Percentiles rank a stretch among this genome's conserved stretches.
phyloP scores from a whole-genome alignment of 768 basidiomycete genomes.

The Candolleomyces aberdarensis region DNA sequence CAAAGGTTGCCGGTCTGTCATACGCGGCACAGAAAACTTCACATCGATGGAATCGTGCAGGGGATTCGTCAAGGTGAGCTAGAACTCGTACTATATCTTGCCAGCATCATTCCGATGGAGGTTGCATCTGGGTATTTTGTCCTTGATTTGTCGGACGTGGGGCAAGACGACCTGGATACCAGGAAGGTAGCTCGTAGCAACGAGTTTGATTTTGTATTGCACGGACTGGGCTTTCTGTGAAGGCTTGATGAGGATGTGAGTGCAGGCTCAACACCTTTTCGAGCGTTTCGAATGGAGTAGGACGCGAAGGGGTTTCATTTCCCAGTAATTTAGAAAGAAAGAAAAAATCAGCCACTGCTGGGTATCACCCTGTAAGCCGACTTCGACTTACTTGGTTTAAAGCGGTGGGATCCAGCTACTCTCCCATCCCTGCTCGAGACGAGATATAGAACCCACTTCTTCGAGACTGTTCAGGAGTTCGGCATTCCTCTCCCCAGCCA shows the following conservation, averaged over 20 bases:
- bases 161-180: conserved; percentile 74
- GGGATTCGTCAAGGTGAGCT: conserved; percentile 90
- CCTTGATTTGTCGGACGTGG: conserved; percentile 42
- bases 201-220: conserved; percentile 95
- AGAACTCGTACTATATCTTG: conserved; percentile 79
- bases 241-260: conserved; percentile 96
- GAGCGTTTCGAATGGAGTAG: conserved; percentile 92
- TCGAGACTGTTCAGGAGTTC: conserved; percentile 69
- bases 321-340: conserved; percentile 38
- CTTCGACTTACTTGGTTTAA: conserved; percentile 53
- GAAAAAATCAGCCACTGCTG: no score
- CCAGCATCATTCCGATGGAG: conserved; percentile 59
- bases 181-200: conserved; percentile 92
- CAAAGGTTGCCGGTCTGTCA: conserved; percentile 20
- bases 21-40: conserved; percentile 74
- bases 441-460: conserved; percentile 57
- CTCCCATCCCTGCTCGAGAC: conserved; percentile 76
- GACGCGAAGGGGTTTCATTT: conserved; percentile 84
- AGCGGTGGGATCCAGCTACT: conserved; percentile 74
- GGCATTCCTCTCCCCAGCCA: conserved; percentile 65
- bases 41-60: conserved; percentile 95
- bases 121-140: conserved; percentile 41
- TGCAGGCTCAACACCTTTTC: conserved; percentile 91
- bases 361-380: not conserved
- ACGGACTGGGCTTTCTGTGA: conserved; percentile 95